phyloP scores from a whole-genome alignment of 2,329 filamentous ascomycete species.

The Exophiala lecanii-corni region DNA sequence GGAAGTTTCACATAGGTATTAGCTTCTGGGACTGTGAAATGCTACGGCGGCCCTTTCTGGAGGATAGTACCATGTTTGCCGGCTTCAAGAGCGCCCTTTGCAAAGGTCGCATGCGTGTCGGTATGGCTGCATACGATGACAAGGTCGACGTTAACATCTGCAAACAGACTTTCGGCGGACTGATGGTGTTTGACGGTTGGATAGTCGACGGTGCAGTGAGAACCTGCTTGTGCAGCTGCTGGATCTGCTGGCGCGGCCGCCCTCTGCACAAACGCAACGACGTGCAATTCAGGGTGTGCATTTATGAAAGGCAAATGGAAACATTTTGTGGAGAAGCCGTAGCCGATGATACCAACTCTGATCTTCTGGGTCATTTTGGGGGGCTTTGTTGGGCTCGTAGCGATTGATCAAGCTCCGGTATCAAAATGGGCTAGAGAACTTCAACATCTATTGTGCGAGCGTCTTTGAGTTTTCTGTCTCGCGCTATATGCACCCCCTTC shows the following conservation, averaged over 20 bases:
- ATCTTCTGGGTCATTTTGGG: too few species aligned
- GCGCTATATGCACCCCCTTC: too few species aligned
- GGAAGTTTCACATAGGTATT: background rate
- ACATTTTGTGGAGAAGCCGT: constrained; percentile 65
- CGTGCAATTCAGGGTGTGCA: constrained; percentile 57
- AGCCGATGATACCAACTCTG: constrained; percentile 57
- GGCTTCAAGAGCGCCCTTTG: constrained; percentile 59
- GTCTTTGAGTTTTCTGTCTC: too few species aligned
- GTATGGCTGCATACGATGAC: constrained; percentile 68
- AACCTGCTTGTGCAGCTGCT: constrained; percentile 50
- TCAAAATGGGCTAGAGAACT: too few species aligned
- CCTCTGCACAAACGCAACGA: constrained; percentile 72
- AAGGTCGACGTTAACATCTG: constrained; percentile 63
- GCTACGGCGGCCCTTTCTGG: background rate
- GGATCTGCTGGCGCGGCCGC: constrained; percentile 30
- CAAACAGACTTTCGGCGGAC: constrained; percentile 57
- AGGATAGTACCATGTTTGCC: constrained; percentile 58
- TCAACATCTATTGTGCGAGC: too few species aligned
- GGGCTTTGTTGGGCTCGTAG: too few species aligned
- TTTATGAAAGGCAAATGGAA: constrained; percentile 78
- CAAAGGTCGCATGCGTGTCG: constrained; percentile 64
- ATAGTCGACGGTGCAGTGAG: constrained; percentile 65
- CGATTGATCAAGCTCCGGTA: too few species aligned
- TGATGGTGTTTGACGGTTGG: constrained; percentile 61
- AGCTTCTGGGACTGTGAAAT: background rate